Base-by-base conservation (phyloP, 371 early-diverging fungal species). In the Mortierella sp. region DNA sequence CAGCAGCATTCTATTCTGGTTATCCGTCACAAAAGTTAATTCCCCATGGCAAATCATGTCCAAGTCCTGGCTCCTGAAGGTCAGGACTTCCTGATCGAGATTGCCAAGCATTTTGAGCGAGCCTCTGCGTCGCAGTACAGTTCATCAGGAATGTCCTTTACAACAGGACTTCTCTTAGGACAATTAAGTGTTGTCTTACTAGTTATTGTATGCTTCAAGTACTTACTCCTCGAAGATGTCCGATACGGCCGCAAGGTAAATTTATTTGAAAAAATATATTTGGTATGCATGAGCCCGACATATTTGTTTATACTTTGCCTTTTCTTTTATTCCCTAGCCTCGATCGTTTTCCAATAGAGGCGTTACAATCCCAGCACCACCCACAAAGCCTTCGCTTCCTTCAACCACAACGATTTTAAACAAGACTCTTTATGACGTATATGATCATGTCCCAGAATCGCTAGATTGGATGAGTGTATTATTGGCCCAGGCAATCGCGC, bases 381-480 rank as follows among this genome's bases (percentile, higher is more conserved):
- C 71, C 8, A 74, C 71, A 66, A 73, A 68, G 40, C 83, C 65
- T 3, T 79, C 67, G 32, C 69, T 76, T 33, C 84, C 73, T 15
- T 81, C 82, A 22, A 76, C 73, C 4, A 81, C 76, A 1, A 81
- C 74, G 1, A 88, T 92, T 53, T 84, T 91, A 22, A 80, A 86
- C 19, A 90, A 90, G 71, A 91, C 90, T 2, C 83, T 87, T n/a
- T 92, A 92, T 69, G 90, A 91, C 61, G 68, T 90, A 24, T 75
- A 86, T 28, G 87, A 91, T 43, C 92, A 91, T 65, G 84, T 87
- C 24, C 89, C 94, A 0, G 98, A 98, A 77, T 91, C 95, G 40
- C 90, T 94, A 65, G 95, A 96, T 73, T 98, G 98, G 98, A 90
- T 97, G 57, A 97, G 95, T 60, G 96, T 97, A 4, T 81, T 98